Evolutionary conservation across 2,329 filamentous ascomycete genomes (phyloP).

Genomic region (Fusarium miscanthi): DNA sequence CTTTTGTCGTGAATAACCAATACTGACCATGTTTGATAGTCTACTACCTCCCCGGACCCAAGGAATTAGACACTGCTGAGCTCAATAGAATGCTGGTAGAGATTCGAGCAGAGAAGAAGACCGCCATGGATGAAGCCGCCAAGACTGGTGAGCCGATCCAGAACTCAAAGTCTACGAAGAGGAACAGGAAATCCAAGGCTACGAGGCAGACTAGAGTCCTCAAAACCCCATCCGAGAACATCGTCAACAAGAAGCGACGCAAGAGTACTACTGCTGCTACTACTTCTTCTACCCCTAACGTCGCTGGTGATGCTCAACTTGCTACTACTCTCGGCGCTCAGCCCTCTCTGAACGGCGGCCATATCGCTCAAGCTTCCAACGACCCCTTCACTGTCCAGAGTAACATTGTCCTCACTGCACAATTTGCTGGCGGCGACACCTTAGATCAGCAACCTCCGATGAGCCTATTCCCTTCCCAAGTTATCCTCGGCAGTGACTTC

Average conservation of each 20-base stretch:
- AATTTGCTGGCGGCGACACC: background rate
- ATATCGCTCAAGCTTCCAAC: background rate
- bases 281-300: background rate
- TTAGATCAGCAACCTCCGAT: background rate
- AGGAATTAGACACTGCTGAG: background rate
- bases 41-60: background rate
- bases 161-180: background rate
- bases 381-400: background rate
- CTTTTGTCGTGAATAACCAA: background rate
- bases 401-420: background rate
- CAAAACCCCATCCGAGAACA: background rate
- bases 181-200: background rate
- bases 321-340: background rate
- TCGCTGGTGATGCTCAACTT: background rate
- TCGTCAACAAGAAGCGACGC: conserved; percentile 15
- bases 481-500: background rate
- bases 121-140: background rate
- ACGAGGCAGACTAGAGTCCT: background rate
- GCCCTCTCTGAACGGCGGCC: background rate
- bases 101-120: background rate
- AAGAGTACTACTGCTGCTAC: background rate
- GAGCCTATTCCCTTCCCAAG: background rate
- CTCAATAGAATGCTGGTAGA: background rate
- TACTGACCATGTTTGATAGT: background rate
- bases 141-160: background rate